Evolutionary conservation across 1,139 yeast species (phyloP), one percentile per base, ranked within the genome.

Genomic region (Geotrichum reessii): DNA sequence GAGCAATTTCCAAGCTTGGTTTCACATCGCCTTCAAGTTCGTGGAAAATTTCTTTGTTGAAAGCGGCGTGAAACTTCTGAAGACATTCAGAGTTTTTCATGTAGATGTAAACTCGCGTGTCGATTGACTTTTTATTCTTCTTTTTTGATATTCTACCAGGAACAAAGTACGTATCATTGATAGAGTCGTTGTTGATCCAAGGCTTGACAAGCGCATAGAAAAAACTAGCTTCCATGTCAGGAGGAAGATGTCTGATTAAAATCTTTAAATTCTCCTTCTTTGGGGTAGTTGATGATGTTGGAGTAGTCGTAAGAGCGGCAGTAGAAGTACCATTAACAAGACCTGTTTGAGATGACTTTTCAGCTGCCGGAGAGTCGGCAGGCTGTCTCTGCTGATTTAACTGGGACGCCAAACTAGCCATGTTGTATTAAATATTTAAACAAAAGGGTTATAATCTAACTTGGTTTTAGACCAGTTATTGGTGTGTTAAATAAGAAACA

Each of bases 221-320:
- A 40, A 67, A 72, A 0, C 62, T 63, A 52, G 70, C 69, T 1
- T 64, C 58, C 33, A 77, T 57, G 8, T 60, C 65, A 0, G 81
- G 78, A 1, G 80, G 80, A 37, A 78, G 63, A 24, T 70, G 64
- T 44, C 80, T 67, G 5, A 77, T 62, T 1, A 74, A 75, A 2
- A 76, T 56, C 57, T 73, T 74, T 33, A 60, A 52, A 31, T 58
- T 61, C 50, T 51, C 47, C 49, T 50, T 49, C 42, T 52, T 33
- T 7, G n/a, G n/a, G n/a, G n/a, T n/a, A n/a, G 28, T 47, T 12
- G 50, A 9, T 22, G 40, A 37, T 28, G 22, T 9, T 49, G 19
- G 6, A 28, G 44, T 27, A 14, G 52, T n/a, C n/a, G n/a, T n/a
- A n/a, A n/a, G 52, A 22, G 50, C 50, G 11, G 44, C 48, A 22